Evolutionary conservation across 2,329 filamentous ascomycete genomes (phyloP), one percentile per base, ranked within the genome.

Genomic region (Ceratocystiopsis sp.): DNA sequence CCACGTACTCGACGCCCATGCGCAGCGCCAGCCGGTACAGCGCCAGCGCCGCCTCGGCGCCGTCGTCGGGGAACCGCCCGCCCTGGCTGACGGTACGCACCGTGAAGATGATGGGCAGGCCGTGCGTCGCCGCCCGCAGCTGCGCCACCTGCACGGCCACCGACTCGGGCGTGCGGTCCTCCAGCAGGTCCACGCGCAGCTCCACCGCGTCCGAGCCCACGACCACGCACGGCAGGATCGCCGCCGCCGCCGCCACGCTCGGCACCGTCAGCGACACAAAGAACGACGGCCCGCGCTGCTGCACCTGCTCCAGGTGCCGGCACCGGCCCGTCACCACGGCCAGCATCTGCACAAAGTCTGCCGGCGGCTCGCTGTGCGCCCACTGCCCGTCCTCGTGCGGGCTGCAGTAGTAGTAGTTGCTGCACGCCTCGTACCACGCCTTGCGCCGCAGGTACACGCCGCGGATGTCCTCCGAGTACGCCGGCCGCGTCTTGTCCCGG

Each of bases 121-220:
- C 16, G 10, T 15, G 25, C 3, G 81, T 78, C 3, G 69, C 67
- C 15, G 78, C 77, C 42, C 89, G 76, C 21, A 98, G 66, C 44
- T 86, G 67, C 1, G 87, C 79, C 35, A 96, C 69, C 54, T 98
- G 87, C 21, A 81, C 75, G 39, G 78, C 75, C 33, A 98, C 73
- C 48, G 82, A 93, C 45, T 93, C 85, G 1, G 76, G 62, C 4
- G 75, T 68, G 6, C 78, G 74, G 54, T 95, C 82, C 48, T 81
- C 71, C 15, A 98, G 71, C 37, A 98, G 66, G 61, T 98, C 91
- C 4, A 94, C 84, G n/a, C 91, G 77, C 42, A 98, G 64, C 60
- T 98, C 91, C 12, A 96, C 84, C 3, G 89, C 91, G 61, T 98
- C 89, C 9, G 84, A 82, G 5, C 91, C 91, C 36, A 93, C 77